Percentiles rank a stretch among this genome's conserved stretches.
Evolutionary conservation across 352 stramenopile genomes (phyloP).

Genomic region (Phytophthora cajani): DNA sequence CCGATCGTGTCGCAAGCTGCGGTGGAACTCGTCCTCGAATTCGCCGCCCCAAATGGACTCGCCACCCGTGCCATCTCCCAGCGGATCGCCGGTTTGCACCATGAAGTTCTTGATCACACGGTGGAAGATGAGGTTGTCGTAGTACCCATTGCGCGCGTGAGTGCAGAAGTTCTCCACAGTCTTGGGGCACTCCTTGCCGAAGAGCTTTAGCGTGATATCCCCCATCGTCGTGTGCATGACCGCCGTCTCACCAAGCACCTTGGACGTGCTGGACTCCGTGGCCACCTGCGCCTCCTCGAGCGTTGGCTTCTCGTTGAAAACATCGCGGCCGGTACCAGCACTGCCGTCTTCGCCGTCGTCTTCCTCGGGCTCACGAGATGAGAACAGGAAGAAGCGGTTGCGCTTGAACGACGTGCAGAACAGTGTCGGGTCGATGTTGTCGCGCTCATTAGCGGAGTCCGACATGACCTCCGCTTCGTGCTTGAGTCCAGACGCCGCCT

Average conservation of each 20-base stretch:
- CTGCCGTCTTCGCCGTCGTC: constrained; percentile 69
- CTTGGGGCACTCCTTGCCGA: constrained; percentile 93
- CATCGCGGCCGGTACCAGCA: constrained; percentile 81
- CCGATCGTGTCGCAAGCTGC: constrained; percentile 94
- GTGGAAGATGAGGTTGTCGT: constrained; percentile 99
- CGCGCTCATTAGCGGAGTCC: constrained; percentile 44
- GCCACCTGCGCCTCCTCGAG: constrained; percentile 92
- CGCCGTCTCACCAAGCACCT: constrained; percentile 76
- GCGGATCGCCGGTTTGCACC: constrained; percentile 96
- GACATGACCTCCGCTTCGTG: constrained; percentile 68
- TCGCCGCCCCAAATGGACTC: constrained; percentile 99
- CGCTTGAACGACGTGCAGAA: constrained; percentile 91
- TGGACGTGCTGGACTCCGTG: constrained; percentile 70
- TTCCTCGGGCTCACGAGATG: constrained; percentile 90
- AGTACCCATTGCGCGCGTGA: constrained; percentile 97
- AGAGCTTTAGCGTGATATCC: constrained; percentile 98
- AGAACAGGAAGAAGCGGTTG: constrained; percentile 98
- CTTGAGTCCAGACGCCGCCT: constrained; percentile 55
- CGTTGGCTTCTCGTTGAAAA: constrained; percentile 98
- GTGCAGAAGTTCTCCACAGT: constrained; percentile 99
- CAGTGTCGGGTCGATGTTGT: constrained; percentile 82
- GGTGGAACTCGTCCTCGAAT: constrained; percentile 99
- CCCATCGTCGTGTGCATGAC: constrained; percentile 98
- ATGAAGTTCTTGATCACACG: constrained; percentile 99
- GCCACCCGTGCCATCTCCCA: constrained; percentile 97